Percentiles rank a stretch among this genome's conserved stretches.
Evolutionary conservation across 2,329 filamentous ascomycete genomes (phyloP).

Genomic region (Cercospora zeina): DNA sequence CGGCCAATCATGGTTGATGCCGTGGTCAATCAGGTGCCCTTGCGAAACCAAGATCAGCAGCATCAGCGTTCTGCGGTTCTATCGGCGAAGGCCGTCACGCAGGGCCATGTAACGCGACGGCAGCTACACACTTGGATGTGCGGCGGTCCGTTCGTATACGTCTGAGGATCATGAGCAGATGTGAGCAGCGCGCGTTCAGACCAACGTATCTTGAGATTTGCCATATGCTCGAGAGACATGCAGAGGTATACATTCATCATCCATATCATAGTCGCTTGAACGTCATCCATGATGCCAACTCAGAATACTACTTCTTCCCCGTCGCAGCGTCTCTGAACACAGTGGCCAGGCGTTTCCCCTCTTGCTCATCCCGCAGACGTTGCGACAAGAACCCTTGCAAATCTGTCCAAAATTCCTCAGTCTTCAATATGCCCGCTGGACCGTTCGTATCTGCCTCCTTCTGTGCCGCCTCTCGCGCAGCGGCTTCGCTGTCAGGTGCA

Average conservation of each 20-base stretch:
- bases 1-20: constrained; percentile 6
- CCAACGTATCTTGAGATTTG: background rate
- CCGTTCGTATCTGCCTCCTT: constrained; percentile 52
- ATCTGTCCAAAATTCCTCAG: constrained; percentile 82
- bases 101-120: background rate
- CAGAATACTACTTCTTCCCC: constrained; percentile 13
- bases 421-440: constrained; percentile 59
- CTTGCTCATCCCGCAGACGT: constrained; percentile 68
- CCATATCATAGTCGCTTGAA: constrained; percentile 9
- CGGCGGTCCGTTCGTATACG: background rate
- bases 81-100: constrained; percentile 11
- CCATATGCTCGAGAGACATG: background rate
- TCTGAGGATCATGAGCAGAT: background rate
- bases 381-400: constrained; percentile 77
- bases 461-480: constrained; percentile 50
- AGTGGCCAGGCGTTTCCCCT: constrained; percentile 63
- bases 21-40: background rate
- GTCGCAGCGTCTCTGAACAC: constrained; percentile 55
- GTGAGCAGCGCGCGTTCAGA: background rate
- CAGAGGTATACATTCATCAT: background rate
- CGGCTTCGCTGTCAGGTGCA: constrained; percentile 38
- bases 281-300: background rate
- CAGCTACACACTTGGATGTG: background rate
- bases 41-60: background rate
- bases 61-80: background rate